Base-by-base conservation (phyloP, 2,329 filamentous ascomycete genomes). In the Lithohypha guttulata region DNA sequence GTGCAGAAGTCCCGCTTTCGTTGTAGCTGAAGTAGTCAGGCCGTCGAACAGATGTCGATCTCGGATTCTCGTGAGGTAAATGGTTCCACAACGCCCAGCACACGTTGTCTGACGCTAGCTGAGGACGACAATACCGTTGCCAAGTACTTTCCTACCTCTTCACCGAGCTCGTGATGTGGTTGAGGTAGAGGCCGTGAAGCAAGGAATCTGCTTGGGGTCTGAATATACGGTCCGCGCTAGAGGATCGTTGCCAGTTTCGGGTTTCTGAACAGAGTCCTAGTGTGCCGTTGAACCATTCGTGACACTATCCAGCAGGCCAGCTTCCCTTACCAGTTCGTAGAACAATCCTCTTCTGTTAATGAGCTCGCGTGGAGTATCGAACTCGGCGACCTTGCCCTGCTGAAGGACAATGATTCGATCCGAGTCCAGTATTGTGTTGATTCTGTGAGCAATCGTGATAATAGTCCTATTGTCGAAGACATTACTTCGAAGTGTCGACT, bases 401-500 rank as follows among this genome's bases (percentile, higher is more conserved):
- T 96, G 86, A 4, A 98, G 74, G 34, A 98, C 91, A 23, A 98
- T 79, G 46, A 98, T 91, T 35, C 87, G 77, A 64, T 98, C 89
- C 45, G 73, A 77, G 54, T 81, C 77, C 10, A 98, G 72, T 53
- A 98, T 96, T 8, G 91, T 98, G 65, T 96, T 96, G 66, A 98
- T 93, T 40, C 91, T 80, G 66, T 98, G 91, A 18, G 91, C 91
- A 54, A 98, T 94, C 1, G 91, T 98, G 61, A 98, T 93, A 61
- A 98, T 96, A 25, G 91, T 98, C 39, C 85, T 78, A 61, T 95
- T 85, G 45, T 79, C 73, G 65, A 98, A 98, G 59, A 77, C 70
- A 52, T 62, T 71, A 55, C 70, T 76, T 41, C 76, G 69, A 33
- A 80, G 58, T 14, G 76, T 79, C 23, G 71, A 69, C 58, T 80